A percentile compares a stretch with the other conserved stretches of the same genome.
phyloP scores from a whole-genome alignment of 1,139 yeast genomes.

The Geotrichum phurueaensis region DNA sequence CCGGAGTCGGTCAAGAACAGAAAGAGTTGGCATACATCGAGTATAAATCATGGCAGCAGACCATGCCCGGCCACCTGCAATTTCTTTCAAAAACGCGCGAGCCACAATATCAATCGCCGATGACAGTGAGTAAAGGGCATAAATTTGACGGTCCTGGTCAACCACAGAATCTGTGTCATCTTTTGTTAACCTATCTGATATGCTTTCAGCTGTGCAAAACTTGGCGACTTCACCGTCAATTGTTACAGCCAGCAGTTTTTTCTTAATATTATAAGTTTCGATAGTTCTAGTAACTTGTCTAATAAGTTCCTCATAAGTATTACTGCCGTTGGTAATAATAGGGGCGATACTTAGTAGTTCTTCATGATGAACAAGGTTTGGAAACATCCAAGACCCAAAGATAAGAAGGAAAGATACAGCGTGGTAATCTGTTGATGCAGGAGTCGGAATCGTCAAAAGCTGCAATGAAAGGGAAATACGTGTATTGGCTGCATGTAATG shows the following conservation, averaged over 20 bases:
- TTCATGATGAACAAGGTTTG: background rate
- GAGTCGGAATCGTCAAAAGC: background rate
- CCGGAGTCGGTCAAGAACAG: constrained; percentile 3
- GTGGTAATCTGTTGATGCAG: background rate
- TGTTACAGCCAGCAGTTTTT: background rate
- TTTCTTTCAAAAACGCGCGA: background rate
- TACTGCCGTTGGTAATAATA: background rate
- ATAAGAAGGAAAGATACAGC: background rate
- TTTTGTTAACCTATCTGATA: background rate
- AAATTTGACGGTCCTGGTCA: background rate
- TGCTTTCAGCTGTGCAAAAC: background rate
- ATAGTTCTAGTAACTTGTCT: background rate
- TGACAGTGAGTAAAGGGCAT: constrained; percentile 3
- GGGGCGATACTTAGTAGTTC: background rate
- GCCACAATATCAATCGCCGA: constrained; percentile 3
- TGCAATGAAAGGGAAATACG: constrained; percentile 5
- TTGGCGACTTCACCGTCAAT: background rate
- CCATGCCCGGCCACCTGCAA: constrained; percentile 2
- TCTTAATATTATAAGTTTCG: background rate
- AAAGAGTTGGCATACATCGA: background rate
- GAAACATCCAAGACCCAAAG: constrained; percentile 6
- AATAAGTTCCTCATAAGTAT: background rate
- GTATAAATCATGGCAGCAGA: background rate
- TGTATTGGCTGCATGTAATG: background rate
- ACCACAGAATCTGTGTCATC: background rate